A percentile compares a stretch with the other conserved stretches of the same genome.
phyloP scores from a whole-genome alignment of 805 yeast genomes.

The Candida yuanshanica region DNA sequence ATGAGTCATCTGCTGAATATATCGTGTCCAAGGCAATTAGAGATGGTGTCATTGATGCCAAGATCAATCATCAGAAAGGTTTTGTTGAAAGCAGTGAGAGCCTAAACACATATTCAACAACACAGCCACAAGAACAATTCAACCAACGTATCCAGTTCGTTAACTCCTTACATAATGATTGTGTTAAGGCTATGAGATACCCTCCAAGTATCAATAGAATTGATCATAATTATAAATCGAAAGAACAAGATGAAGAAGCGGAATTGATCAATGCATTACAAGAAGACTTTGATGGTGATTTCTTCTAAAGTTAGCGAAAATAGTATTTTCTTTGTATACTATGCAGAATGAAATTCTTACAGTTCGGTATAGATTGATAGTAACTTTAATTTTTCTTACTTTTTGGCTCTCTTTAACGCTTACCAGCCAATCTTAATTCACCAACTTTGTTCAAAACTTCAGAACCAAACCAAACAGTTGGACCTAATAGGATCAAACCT shows the following conservation, averaged over 20 bases:
- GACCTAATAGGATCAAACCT: constrained; percentile 17
- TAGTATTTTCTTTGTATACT: neutral
- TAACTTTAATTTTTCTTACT: too few relatives aligned
- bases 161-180: constrained; percentile 82
- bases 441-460: constrained; percentile 23
- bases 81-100: constrained; percentile 88
- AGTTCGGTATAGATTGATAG: neutral
- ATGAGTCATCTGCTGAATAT: constrained; percentile 94
- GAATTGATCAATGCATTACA: constrained; percentile 22
- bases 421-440: constrained; percentile 22
- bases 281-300: constrained; percentile 23
- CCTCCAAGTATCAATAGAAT: constrained; percentile 39
- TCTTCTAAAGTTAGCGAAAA: constrained; percentile 12
- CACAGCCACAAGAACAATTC: constrained; percentile 78
- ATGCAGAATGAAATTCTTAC: neutral
- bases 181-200: constrained; percentile 92
- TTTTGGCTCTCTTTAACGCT: constrained; percentile 22
- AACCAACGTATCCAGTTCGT: constrained; percentile 94
- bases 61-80: constrained; percentile 84
- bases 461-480: constrained; percentile 25
- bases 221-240: constrained; percentile 6
- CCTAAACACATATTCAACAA: constrained; percentile 80
- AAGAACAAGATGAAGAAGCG: constrained; percentile 20
- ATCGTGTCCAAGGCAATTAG: constrained; percentile 95
- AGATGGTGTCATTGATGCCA: constrained; percentile 96